These are phyloP conservation scores for Trypanosoma platydactyli DNA, from an alignment of 208 protist species.

Conservation along the genomic window DNA sequence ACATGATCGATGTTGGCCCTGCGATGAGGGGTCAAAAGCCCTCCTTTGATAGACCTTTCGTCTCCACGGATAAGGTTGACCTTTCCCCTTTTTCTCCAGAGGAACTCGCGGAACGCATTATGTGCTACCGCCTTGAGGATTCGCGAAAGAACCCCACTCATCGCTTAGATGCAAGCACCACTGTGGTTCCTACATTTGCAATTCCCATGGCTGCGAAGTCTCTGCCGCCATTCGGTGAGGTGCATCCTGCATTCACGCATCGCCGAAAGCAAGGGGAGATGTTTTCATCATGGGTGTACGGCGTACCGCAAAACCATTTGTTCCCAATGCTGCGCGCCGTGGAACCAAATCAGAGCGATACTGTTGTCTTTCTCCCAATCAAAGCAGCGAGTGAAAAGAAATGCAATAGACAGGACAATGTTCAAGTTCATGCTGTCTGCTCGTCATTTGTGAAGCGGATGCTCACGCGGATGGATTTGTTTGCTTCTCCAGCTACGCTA, in stretches of 20 bases:
- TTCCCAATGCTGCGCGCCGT: slow-evolving; percentile 20
- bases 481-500: slow-evolving; percentile 46
- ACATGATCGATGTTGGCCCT: no score
- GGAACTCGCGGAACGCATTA: slow-evolving; percentile 28
- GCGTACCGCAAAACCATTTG: slow-evolving; percentile 35
- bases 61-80: background rate
- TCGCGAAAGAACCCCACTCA: background rate
- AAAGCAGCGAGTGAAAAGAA: background rate
- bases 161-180: background rate
- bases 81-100: slow-evolving; percentile 9
- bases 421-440: background rate
- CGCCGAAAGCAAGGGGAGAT: slow-evolving; percentile 16
- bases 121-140: slow-evolving; percentile 49
- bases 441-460: slow-evolving; percentile 22
- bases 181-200: slow-evolving; percentile 21
- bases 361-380: slow-evolving; percentile 23
- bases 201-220: slow-evolving; percentile 30
- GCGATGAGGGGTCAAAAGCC: no score
- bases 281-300: slow-evolving; percentile 68
- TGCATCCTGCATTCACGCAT: background rate
- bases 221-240: slow-evolving; percentile 17
- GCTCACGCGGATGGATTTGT: slow-evolving; percentile 23
- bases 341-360: slow-evolving; percentile 18
- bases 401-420: background rate
- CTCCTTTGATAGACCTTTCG: no score